Evolutionary conservation across 768 basidiomycete genomes (phyloP), one percentile per base, ranked within the genome.

Genomic region (Collybia mongolica): DNA sequence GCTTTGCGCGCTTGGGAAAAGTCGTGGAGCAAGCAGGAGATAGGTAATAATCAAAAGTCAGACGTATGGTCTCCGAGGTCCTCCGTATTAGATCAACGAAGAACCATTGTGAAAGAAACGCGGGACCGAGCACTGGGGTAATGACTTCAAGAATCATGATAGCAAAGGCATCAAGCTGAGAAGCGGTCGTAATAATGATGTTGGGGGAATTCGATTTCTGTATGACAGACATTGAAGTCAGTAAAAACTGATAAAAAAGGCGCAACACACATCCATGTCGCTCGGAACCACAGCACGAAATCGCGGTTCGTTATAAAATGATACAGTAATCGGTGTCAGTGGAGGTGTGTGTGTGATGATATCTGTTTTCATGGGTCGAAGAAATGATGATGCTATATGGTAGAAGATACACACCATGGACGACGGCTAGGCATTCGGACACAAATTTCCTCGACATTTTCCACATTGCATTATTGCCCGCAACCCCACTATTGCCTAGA

Each of bases 91-190:
- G 56, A 56, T 86, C 81, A 14, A 64, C 59, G 7, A 83, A 67
- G 44, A 82, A 79, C 67, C 76, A 77, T 28, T 75, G 72, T 11
- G 71, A 74, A 38, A 71, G 69, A 11, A 78, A 62, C 1, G 75
- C 59, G 2, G 75, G 73, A 37, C 63, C 66, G 40, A 84, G 50
- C 1, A 74, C 61, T 44, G 67, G 70, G 24, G 71, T 64, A 19
- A 80, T 55, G 12, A 81, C 60, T 32, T 80, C 73, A 17, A 79
- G 59, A 19, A 81, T 59, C 28, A 77, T 64, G 28, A 72, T 70
- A 40, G 81, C 65, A 49, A 86, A 74, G 2, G 72, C 61, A 3
- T 77, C 67, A 6, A 83, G 57, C 41, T 76, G 74, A 20, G 71
- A 61, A 9, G 68, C 52, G 44, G 63, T 67, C 17, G 70, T 66